Percentiles rank a stretch among this genome's conserved stretches.
These are phyloP conservation scores for Zopfia rhizophila DNA, from an alignment of 2,329 filamentous ascomycete genomes.

Conservation along the genomic window DNA sequence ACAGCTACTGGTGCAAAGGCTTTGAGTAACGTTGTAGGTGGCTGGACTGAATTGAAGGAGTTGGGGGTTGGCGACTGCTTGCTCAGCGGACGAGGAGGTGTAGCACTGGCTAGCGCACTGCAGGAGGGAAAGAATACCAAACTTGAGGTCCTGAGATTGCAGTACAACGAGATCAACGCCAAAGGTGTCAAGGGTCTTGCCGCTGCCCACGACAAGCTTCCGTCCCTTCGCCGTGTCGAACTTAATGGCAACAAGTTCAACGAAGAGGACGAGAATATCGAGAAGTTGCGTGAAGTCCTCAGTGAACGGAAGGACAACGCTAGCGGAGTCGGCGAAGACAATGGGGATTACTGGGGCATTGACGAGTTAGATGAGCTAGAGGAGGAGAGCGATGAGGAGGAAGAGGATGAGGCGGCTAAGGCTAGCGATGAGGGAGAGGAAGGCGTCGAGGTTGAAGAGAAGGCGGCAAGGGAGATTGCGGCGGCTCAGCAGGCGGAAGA, in stretches of 20 bases:
- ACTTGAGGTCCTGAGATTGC: constrained; percentile 82
- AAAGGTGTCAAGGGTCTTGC: constrained; percentile 78
- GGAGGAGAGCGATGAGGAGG: constrained; percentile 83
- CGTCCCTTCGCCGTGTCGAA: constrained; percentile 84
- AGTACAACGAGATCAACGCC: constrained; percentile 93
- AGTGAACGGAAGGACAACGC: constrained; percentile 77
- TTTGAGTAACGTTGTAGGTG: constrained; percentile 76
- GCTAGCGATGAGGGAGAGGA: constrained; percentile 77
- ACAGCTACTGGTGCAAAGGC: constrained; percentile 82
- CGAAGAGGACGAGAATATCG: constrained; percentile 81
- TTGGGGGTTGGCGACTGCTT: constrained; percentile 91
- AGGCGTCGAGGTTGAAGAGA: constrained; percentile 58
- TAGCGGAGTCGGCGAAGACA: constrained; percentile 60
- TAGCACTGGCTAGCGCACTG: constrained; percentile 78
- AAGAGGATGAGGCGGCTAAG: constrained; percentile 74
- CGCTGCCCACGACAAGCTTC: constrained; percentile 75
- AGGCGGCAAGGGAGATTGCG: constrained; percentile 64
- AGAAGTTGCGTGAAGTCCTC: constrained; percentile 72
- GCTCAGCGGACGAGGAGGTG: constrained; percentile 78
- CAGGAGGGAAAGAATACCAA: constrained; percentile 79
- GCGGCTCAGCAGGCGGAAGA: constrained; percentile 78
- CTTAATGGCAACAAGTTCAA: constrained; percentile 95
- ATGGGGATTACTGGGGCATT: constrained; percentile 62
- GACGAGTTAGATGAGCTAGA: constrained; percentile 82
- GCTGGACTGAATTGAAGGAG: constrained; percentile 81